Evolutionary conservation across 495 filamentous ascomycete species (phyloP).

Genomic region (Penicillium crystallinum): DNA sequence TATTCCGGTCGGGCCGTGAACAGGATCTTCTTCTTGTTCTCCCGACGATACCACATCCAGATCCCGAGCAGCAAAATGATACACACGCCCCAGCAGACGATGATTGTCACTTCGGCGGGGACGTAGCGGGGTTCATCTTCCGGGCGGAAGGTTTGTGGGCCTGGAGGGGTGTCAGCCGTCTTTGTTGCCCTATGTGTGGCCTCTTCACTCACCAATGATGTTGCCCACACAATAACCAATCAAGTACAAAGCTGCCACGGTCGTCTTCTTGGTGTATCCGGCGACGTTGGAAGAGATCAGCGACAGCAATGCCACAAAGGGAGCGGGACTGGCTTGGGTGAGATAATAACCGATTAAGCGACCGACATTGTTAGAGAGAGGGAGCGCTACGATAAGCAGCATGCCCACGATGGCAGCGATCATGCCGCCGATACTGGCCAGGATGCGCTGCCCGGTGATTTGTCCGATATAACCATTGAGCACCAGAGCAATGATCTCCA

Average conservation of each 20-base stretch:
- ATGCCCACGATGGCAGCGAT: constrained; percentile 46
- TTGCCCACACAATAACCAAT: constrained; percentile 52
- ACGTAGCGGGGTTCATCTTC: constrained; percentile 57
- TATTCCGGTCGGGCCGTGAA: constrained; percentile 52
- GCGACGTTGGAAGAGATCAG: constrained; percentile 60
- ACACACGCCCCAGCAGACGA: constrained; percentile 56
- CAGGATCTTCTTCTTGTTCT: constrained; percentile 59
- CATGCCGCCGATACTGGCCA: constrained; percentile 38
- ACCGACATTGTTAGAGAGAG: constrained; percentile 52
- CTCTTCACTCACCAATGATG: constrained; percentile 39
- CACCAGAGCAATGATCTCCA: constrained; percentile 60
- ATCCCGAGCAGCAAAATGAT: constrained; percentile 56
- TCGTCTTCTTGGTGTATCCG: constrained; percentile 70
- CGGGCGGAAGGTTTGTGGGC: constrained; percentile 56
- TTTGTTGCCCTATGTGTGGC: background rate
- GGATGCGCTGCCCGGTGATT: constrained; percentile 50
- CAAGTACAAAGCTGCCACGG: constrained; percentile 62
- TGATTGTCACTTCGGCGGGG: constrained; percentile 63
- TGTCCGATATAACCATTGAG: constrained; percentile 57
- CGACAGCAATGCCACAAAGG: constrained; percentile 41
- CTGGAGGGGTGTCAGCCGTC: constrained; percentile 16
- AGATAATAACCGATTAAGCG: constrained; percentile 61
- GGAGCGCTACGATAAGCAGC: constrained; percentile 61
- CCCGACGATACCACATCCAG: constrained; percentile 52
- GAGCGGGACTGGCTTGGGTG: constrained; percentile 52